Base-by-base conservation (phyloP, 352 stramenopile species). In the Globisporangium emineosum region DNA sequence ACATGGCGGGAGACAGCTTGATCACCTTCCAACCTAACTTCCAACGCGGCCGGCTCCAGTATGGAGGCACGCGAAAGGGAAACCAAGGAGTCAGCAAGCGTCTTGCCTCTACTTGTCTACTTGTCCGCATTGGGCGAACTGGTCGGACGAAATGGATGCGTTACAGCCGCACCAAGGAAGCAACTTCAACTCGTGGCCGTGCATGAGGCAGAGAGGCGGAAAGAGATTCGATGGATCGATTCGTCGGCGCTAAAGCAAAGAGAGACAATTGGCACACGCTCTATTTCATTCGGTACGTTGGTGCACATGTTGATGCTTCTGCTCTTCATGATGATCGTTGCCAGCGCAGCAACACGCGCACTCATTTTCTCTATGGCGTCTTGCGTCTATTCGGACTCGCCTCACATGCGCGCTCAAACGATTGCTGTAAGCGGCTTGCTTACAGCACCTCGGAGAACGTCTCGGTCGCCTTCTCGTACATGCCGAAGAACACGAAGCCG, bases 401-500 rank as follows among this genome's bases (percentile, higher is more conserved):
- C 17, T 47, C 40, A 21, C 40, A 47, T 47, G 40, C 40, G 37
- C 37, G 17, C 40, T 47, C 40, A 10, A n/a, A n/a, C 40, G 27
- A 30, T 56, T 30, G 25, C 47, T 32, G 45, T 7, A 15, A 25
- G 21, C 1, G 13, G 17, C 19, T 27, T 29, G 32, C n/a, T 64
- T 82, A 91, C 51, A 90, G 65, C 43, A 90, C 67, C 8, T 69
- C 69, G 54, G 76, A 70, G 43, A 96, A 88, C 19, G 81, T 90
- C 25, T 83, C 78, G n/a, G 81, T 89, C 53, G 81, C 71, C 73
- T 95, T 96, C 66, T 99, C 97, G 77, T 99, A 99, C 62, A 97
- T 97, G 58, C 97, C 97, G 67, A 99, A 99, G 78, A 99, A 99
- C n/a, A 99, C 95, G 76, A 99, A 99, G 43, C 98, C 98, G 45